Base-by-base conservation (phyloP, 257 asterid species). In the Fraxinus excelsior region DNA sequence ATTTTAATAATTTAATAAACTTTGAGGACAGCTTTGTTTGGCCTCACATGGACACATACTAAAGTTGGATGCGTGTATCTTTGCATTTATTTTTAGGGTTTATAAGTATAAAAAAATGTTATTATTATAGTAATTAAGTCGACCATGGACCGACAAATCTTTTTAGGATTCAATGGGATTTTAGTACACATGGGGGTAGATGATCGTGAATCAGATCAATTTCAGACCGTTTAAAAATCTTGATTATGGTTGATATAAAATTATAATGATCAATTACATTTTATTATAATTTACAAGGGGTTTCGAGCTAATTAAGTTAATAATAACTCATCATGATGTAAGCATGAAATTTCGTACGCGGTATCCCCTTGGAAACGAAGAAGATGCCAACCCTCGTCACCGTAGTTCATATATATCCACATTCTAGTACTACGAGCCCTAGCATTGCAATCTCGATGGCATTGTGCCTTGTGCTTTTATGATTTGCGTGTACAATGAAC, bases 71-170 rank as follows among this genome's bases (percentile, higher is more conserved):
- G 76, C 81, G 80, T 75, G 81, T 46, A 75, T 42, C 75, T 35
- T 5, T 13, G 31, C 64, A 10, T 49, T 42, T 4, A 53, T 10
- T 13, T 46, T 2, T 29, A 5, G 76, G 73, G 5, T 66, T 74
- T 56, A 11, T 10, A 58, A 9, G 0, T 21, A 51, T 51, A 16
- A 18, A n/a, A n/a, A 19, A 4, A 53, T 2, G 9, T n/a, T 60
- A 60, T 21, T 34, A 71, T 5, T 72, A 51, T 31, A 34, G 74
- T 32, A 62, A 8, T 73, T 19, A 0, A 78, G 87, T 85, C 81
- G 94, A 89, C 87, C 73, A 74, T 49, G 78, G 76, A 79, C 90
- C 88, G 91, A 83, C 94, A 86, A 81, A 90, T 90, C 90, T 79
- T 82, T 85, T 80, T 83, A 80, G 87, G 94, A 86, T 87, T 84